phyloP scores from a whole-genome alignment of 345 rosid species.

The Salix brachista region DNA sequence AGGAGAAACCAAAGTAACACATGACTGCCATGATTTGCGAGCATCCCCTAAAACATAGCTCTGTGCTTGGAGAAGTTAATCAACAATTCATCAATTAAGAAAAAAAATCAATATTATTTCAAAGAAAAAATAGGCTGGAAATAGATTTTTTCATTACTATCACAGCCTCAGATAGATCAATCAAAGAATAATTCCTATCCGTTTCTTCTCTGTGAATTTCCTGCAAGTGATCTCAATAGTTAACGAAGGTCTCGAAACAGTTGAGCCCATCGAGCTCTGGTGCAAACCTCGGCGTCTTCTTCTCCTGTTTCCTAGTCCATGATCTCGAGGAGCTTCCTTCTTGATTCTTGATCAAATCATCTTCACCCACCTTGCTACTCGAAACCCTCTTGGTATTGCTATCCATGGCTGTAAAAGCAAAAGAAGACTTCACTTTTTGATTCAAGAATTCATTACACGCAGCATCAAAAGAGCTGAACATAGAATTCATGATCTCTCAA shows the following conservation, averaged over 20 bases:
- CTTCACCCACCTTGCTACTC: not conserved
- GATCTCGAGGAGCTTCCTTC: not conserved
- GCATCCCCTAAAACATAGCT: not conserved
- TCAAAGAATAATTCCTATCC: not conserved
- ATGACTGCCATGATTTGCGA: not conserved
- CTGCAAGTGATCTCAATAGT: not conserved
- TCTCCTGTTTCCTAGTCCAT: not conserved
- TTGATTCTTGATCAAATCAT: not conserved
- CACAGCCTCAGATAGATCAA: not conserved
- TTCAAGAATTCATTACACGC: constrained; percentile 57
- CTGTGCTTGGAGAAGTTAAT: not conserved
- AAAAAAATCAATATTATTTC: not conserved
- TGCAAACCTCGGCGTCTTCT: constrained; percentile 44
- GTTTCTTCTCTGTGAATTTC: not conserved
- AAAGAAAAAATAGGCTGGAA: not conserved
- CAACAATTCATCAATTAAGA: not conserved
- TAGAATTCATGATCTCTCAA: constrained; percentile 51
- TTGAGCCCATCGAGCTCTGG: constrained; percentile 61
- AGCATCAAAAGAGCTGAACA: constrained; percentile 70
- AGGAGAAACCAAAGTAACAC: not conserved
- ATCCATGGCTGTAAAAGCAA: not conserved
- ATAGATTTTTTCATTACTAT: not conserved
- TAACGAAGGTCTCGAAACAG: constrained; percentile 64
- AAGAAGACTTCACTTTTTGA: constrained; percentile 26
- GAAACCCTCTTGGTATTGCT: not conserved